Percentiles rank a stretch among this genome's conserved stretches.
Conservation (phyloP, 352 stramenopile genomes). For the Chrysophaeum taylorii region DNA sequence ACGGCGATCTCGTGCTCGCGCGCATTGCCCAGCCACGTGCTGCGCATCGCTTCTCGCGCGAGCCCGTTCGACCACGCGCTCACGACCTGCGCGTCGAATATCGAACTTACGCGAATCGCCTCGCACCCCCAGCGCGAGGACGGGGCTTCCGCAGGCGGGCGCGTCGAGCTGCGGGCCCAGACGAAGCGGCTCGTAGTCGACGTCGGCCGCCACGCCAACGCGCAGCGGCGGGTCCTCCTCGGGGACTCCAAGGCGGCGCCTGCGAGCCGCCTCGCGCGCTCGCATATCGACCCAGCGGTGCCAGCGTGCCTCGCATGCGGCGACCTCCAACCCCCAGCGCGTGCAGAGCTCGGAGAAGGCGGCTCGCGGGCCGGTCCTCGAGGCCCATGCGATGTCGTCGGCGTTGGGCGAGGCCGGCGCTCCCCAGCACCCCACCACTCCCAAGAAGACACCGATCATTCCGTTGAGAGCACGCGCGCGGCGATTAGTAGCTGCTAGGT, state of each 20-base stretch:
- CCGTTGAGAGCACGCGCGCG: no score
- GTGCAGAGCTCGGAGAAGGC: background rate
- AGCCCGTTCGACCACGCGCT: background rate
- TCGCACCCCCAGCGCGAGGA: background rate
- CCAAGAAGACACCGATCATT: no score
- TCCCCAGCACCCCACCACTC: no score
- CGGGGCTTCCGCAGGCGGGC: background rate
- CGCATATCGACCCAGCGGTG: background rate
- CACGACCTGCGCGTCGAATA: no score
- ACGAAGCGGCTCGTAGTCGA: background rate
- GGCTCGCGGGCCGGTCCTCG: no score
- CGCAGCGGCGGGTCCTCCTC: no score
- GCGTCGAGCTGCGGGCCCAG: background rate
- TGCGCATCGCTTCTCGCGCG: background rate
- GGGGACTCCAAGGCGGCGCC: background rate
- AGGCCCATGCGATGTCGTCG: no score
- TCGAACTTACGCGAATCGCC: no score
- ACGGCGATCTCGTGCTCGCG: background rate
- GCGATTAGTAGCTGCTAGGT: no score
- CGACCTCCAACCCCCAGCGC: background rate
- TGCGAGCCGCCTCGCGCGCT: background rate
- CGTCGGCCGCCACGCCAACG: background rate
- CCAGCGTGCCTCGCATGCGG: background rate
- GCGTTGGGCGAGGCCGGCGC: no score
- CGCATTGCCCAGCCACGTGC: background rate